Evolutionary conservation across 805 yeast genomes (phyloP).

Genomic region (Dipodascus geniculatus): DNA sequence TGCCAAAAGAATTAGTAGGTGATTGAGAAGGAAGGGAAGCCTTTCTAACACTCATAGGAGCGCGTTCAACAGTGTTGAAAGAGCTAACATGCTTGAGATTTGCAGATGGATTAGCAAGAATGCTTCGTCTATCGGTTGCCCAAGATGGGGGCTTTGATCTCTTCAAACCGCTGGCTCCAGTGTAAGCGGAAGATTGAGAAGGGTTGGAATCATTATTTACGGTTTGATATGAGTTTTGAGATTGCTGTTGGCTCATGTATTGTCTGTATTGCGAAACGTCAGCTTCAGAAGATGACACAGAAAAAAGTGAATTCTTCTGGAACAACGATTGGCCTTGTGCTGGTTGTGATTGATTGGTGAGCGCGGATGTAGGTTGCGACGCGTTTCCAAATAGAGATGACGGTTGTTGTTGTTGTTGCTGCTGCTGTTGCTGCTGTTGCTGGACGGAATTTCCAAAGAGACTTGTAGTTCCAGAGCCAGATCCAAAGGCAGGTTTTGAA

Average conservation of each 20-base stretch:
- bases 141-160: not conserved
- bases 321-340: not conserved
- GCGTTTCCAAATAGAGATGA: not conserved
- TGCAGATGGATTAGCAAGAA: not conserved
- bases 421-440: not conserved
- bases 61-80: not conserved
- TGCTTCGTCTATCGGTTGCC: not conserved
- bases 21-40: not conserved
- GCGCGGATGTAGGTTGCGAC: not conserved
- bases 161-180: not conserved
- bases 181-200: not conserved
- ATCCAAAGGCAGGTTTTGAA: not conserved
- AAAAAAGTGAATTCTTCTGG: not conserved
- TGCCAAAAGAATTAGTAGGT: slow-evolving; percentile 2
- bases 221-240: not conserved
- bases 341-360: not conserved
- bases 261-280: not conserved
- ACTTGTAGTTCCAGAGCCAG: not conserved
- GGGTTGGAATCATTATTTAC: not conserved
- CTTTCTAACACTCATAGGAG: not conserved
- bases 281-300: not conserved
- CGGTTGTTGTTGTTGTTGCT: not conserved
- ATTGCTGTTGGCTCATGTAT: not conserved
- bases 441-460: not conserved
- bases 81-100: slow-evolving; percentile 1